Base-by-base conservation (phyloP, 495 filamentous ascomycete genomes). In the Ramalina intermedia region DNA sequence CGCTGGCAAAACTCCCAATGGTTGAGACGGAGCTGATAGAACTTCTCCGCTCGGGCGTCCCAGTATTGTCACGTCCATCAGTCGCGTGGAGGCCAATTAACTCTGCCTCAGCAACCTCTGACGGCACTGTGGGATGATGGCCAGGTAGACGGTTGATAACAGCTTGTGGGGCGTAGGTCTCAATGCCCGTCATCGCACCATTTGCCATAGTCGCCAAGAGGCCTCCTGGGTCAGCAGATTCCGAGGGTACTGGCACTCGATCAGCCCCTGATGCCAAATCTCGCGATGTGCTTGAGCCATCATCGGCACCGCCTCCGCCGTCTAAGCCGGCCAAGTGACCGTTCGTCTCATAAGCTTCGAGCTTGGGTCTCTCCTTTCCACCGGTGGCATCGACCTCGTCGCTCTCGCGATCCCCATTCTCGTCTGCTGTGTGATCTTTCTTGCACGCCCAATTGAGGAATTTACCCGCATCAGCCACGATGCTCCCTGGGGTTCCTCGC, bases 401-500 rank as follows among this genome's bases (percentile, higher is more conserved):
- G 14, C 55, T 23, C 39, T 35, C 7, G 48, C 41, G 11, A 16
- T 54, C 52, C 3, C 48, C 58, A 45, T 61, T 61, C 14, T 59
- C 59, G 33, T 58, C 33, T 33, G 51, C 50, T 37, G 61, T 55
- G 27, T 69, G 63, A 14, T 74, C 71, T 43, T 75, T 74, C 27
- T 72, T 65, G 43, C 75, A 72, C 7, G 88, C 79, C 90, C 90
- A 96, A 44, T 88, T 71, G 5, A 96, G 57, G 55, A 96, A 95
- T 65, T 86, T 90, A 45, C 70, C 75, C 0, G 88, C 87, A 61
- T 96, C 90, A 21, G 68, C 66, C 14, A 86, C 78, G 52, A 96
- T 93, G 17, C 87, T 82, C 11, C 72, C 75, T 0, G 90, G 90
- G 1, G 90, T 96, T 37, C 85, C 85, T 58, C 87, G 79, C 63